These are phyloP conservation scores for Globisporangium spinosum DNA, from an alignment of 352 stramenopile genomes.

Conservation along the genomic window DNA sequence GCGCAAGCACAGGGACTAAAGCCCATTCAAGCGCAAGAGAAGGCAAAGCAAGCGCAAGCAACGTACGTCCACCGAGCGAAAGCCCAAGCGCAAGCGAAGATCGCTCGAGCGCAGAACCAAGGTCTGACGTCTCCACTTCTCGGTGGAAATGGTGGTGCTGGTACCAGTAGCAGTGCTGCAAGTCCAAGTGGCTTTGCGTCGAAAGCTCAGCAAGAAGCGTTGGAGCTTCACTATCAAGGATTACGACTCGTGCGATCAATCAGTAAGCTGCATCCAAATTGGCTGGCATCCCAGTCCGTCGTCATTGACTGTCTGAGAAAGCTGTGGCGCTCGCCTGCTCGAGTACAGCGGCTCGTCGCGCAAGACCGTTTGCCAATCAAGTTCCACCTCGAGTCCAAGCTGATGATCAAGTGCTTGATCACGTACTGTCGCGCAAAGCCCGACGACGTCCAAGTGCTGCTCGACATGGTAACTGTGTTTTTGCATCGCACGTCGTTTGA, in stretches of 20 bases:
- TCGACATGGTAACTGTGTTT: constrained; percentile 95
- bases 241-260: constrained; percentile 91
- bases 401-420: constrained; percentile 94
- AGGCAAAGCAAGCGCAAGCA: constrained; percentile 87
- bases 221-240: constrained; percentile 95
- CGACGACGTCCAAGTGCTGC: constrained; percentile 94
- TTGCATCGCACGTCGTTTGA: constrained; percentile 91
- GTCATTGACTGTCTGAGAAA: constrained; percentile 93
- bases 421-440: constrained; percentile 90
- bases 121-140: constrained; percentile 38
- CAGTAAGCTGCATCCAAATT: constrained; percentile 84
- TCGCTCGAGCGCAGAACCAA: constrained; percentile 70
- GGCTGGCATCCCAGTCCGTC: constrained; percentile 83
- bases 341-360: constrained; percentile 60
- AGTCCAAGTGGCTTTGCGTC: constrained; percentile 51
- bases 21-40: constrained; percentile 84
- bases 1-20: constrained; percentile 84
- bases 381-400: constrained; percentile 94
- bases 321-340: constrained; percentile 90
- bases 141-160: constrained; percentile 16
- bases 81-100: constrained; percentile 84
- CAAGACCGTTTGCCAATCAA: constrained; percentile 84
- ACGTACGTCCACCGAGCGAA: constrained; percentile 86
- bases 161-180: constrained; percentile 10
- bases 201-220: constrained; percentile 77